A percentile compares a stretch with the other conserved stretches of the same genome.
phyloP scores from a whole-genome alignment of 345 rosid species.

The Eucalyptus erythrocorys region DNA sequence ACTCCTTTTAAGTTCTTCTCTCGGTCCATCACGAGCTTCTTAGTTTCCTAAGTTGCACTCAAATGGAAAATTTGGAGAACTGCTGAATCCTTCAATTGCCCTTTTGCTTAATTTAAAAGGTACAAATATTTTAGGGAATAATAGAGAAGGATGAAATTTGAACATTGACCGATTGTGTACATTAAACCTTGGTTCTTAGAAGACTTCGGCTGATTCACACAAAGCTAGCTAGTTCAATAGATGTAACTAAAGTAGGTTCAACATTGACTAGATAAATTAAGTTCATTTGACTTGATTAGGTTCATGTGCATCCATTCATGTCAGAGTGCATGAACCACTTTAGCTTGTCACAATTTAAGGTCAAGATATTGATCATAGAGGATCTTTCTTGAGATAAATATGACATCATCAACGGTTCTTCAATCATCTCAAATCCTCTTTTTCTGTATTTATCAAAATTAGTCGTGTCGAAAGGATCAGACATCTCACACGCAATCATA shows the following conservation, averaged over 20 bases:
- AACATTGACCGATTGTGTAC: not conserved
- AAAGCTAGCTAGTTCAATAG: not conserved
- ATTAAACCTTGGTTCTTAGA: not conserved
- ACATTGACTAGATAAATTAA: not conserved
- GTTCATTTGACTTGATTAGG: not conserved
- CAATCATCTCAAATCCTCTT: rapidly evolving
- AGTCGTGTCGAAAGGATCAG: not conserved
- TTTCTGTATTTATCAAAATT: not conserved
- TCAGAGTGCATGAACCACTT: not conserved
- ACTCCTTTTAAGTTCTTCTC: not conserved
- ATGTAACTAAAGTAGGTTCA: not conserved
- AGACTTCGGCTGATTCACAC: not conserved
- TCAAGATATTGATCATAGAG: not conserved
- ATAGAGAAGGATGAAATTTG: not conserved
- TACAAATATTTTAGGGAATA: not conserved
- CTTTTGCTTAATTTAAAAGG: not conserved
- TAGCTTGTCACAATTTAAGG: not conserved
- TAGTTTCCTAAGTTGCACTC: not conserved
- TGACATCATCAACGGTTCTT: not conserved
- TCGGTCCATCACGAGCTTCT: not conserved
- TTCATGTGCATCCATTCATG: not conserved
- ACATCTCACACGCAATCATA: not conserved
- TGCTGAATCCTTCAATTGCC: not conserved
- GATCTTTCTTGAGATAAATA: not conserved
- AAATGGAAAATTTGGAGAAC: not conserved